Percentiles rank a stretch among this genome's conserved stretches.
phyloP scores from a whole-genome alignment of 805 yeast species.

The Candida vartiovaarae region DNA sequence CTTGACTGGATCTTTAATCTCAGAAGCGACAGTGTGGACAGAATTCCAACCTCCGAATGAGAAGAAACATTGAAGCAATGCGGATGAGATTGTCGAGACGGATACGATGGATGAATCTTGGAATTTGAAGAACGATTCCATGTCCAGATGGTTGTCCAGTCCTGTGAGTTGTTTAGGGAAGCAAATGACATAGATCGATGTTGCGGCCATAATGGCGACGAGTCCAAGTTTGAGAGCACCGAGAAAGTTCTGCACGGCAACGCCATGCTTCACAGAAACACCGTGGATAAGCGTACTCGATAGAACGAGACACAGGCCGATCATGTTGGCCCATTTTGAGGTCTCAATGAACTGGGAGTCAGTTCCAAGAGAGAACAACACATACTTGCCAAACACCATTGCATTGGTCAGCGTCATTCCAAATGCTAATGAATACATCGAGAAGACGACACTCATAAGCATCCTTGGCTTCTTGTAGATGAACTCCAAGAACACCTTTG shows the following conservation, averaged over 20 bases:
- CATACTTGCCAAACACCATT: constrained; percentile 56
- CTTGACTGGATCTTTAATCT: constrained; percentile 49
- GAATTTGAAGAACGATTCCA: constrained; percentile 25
- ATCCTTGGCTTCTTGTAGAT: constrained; percentile 55
- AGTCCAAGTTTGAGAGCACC: constrained; percentile 56
- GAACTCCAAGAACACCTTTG: constrained; percentile 64
- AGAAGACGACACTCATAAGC: constrained; percentile 44
- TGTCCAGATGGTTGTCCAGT: constrained; percentile 30
- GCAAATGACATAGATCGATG: constrained; percentile 53
- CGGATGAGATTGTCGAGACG: constrained; percentile 42
- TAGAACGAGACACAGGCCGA: constrained; percentile 35
- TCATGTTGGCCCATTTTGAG: constrained; percentile 28
- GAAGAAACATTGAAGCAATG: constrained; percentile 51
- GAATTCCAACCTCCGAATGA: constrained; percentile 59
- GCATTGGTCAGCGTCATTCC: constrained; percentile 51
- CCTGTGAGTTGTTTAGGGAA: constrained; percentile 35
- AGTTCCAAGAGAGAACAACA: constrained; percentile 37
- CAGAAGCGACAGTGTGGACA: constrained; percentile 55
- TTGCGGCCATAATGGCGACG: constrained; percentile 44
- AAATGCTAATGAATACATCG: constrained; percentile 42
- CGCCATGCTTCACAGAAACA: constrained; percentile 50
- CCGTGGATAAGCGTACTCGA: constrained; percentile 43
- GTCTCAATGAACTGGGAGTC: constrained; percentile 27
- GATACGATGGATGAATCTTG: constrained; percentile 28
- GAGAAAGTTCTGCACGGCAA: constrained; percentile 51